Conservation (phyloP, 2,329 filamentous ascomycete species). For the Ophiognomonia clavigignenti-juglandacearum region DNA sequence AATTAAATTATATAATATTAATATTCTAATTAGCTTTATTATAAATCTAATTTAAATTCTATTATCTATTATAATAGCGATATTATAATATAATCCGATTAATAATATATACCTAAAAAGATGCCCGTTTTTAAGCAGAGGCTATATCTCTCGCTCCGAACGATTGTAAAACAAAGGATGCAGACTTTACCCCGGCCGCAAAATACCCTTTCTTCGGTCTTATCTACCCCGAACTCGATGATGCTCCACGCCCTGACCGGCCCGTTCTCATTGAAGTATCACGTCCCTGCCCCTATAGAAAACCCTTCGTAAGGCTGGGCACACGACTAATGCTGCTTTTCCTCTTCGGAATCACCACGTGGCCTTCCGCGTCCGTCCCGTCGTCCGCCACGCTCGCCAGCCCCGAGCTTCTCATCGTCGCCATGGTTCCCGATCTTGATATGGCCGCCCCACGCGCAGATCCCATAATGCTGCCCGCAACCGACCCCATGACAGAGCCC, state of each 20-base stretch:
- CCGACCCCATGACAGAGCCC: conserved; percentile 27
- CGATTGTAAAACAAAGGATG: not conserved
- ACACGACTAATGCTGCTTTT: conserved; percentile 61
- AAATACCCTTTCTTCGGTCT: not conserved
- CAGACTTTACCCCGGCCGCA: not conserved
- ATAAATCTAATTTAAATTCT: no score
- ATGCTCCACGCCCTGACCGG: not conserved
- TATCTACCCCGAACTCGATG: conserved; percentile 2
- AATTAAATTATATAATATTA: no score
- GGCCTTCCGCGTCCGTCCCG: conserved; percentile 32
- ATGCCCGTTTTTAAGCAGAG: no score
- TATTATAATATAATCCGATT: no score
- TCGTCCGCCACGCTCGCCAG: conserved; percentile 29
- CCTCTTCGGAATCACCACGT: conserved; percentile 55
- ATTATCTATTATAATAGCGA: no score
- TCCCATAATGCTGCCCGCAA: conserved; percentile 17
- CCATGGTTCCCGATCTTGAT: conserved; percentile 23
- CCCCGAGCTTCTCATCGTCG: conserved; percentile 40
- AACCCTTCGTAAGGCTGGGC: conserved; percentile 73
- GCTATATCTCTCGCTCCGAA: not conserved
- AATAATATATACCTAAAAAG: no score
- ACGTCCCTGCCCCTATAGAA: conserved; percentile 44
- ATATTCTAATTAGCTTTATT: no score
- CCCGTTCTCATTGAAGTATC: not conserved
- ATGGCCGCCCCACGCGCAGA: conserved; percentile 25